These are phyloP conservation scores for Leavenworthia alabamica DNA, from an alignment of 345 rosid genomes.

Conservation along the genomic window DNA sequence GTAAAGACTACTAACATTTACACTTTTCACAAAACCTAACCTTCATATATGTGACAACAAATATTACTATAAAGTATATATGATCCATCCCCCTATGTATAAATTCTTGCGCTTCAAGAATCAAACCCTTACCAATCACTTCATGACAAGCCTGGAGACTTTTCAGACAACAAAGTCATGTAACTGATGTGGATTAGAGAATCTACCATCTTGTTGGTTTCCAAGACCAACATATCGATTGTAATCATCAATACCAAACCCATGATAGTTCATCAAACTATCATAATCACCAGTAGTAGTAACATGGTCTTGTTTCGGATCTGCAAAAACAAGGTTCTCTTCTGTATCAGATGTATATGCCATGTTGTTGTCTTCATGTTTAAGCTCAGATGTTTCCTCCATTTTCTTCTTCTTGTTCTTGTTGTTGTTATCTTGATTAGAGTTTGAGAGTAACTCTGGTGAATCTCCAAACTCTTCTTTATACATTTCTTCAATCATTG, in stretches of 20 bases:
- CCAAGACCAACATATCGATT: constrained; percentile 51
- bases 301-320: constrained; percentile 30
- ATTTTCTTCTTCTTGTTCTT: too few species aligned
- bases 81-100: constrained; percentile 25
- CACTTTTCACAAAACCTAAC: constrained; percentile 24
- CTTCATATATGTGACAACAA: constrained; percentile 23
- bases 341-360: constrained; percentile 18
- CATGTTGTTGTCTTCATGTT: constrained; percentile 30
- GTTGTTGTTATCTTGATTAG: constrained; percentile 53
- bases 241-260: constrained; percentile 75
- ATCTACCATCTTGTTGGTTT: constrained; percentile 53
- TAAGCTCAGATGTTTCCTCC: constrained; percentile 57
- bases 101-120: constrained; percentile 35
- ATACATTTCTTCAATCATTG: constrained; percentile 97
- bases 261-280: constrained; percentile 44
- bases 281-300: constrained; percentile 38
- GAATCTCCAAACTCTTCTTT: constrained; percentile 81
- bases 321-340: constrained; percentile 15
- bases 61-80: constrained; percentile 3
- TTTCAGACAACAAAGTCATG: constrained; percentile 87
- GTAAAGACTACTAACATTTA: constrained; percentile 21
- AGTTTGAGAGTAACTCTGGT: constrained; percentile 54
- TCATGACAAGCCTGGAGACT: background rate
- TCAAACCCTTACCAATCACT: constrained; percentile 11
- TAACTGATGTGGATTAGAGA: constrained; percentile 56